Evolutionary conservation across 2,329 filamentous ascomycete species (phyloP).

Genomic region (Pseudomassariella vexata): DNA sequence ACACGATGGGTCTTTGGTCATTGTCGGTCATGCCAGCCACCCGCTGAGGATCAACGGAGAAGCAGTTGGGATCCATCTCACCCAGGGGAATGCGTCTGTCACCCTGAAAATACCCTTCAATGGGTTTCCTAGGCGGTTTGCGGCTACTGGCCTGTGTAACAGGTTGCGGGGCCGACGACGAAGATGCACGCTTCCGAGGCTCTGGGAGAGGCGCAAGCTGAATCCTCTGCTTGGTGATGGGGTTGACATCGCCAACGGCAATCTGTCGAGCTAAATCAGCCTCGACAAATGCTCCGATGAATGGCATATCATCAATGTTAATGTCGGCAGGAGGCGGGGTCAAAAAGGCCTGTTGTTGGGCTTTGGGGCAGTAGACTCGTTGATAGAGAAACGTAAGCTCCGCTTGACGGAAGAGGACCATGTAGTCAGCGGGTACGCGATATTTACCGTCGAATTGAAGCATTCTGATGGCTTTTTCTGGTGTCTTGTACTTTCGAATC

Average conservation of each 20-base stretch:
- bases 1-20: constrained; percentile 48
- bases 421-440: constrained; percentile 73
- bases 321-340: constrained; percentile 60
- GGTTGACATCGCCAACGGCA: constrained; percentile 77
- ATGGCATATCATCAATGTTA: constrained; percentile 66
- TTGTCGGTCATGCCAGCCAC: constrained; percentile 43
- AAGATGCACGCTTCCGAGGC: constrained; percentile 30
- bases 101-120: constrained; percentile 48
- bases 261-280: constrained; percentile 66
- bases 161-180: constrained; percentile 14
- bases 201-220: constrained; percentile 30
- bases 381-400: constrained; percentile 93
- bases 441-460: constrained; percentile 86
- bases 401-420: constrained; percentile 75
- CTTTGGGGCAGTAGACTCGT: constrained; percentile 81
- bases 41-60: constrained; percentile 43
- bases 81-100: constrained; percentile 48
- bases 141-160: not conserved
- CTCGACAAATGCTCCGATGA: constrained; percentile 71
- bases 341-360: constrained; percentile 67
- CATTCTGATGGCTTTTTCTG: constrained; percentile 76
- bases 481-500: constrained; percentile 82
- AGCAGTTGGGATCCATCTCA: constrained; percentile 60
- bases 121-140: constrained; percentile 38
- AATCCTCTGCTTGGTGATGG: constrained; percentile 74